phyloP scores from a whole-genome alignment of 768 basidiomycete genomes.

The Suillus weaverae region DNA sequence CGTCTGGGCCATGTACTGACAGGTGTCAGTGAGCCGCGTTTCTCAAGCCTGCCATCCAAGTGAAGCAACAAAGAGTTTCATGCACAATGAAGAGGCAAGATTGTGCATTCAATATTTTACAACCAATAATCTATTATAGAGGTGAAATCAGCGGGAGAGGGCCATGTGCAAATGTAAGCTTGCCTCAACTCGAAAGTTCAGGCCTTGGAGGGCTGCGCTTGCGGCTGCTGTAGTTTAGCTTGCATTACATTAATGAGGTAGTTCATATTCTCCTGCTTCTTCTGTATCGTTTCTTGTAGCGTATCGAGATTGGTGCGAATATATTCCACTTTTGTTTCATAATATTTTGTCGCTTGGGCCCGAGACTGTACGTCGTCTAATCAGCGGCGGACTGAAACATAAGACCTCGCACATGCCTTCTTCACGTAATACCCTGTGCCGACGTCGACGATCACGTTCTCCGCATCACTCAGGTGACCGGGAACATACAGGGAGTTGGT shows the following conservation, averaged over 20 bases:
- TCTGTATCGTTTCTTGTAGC: conserved; percentile 85
- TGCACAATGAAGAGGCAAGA: not conserved
- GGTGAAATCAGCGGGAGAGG: not conserved
- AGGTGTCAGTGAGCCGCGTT: too few relatives aligned
- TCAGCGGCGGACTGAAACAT: not conserved
- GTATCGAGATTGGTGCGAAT: conserved; percentile 82
- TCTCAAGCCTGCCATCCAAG: not conserved
- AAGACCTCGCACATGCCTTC: conserved; percentile 57
- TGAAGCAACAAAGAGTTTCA: not conserved
- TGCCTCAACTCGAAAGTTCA: not conserved
- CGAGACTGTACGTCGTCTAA: conserved; percentile 59
- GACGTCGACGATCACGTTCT: conserved; percentile 91
- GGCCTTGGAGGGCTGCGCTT: conserved; percentile 3
- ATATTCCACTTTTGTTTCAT: conserved; percentile 76
- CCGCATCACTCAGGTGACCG: conserved; percentile 78
- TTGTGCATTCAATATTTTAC: not conserved
- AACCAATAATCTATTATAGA: not conserved
- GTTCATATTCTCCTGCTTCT: conserved; percentile 88
- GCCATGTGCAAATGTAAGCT: not conserved
- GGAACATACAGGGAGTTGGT: conserved; percentile 96
- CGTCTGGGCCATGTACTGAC: too few relatives aligned
- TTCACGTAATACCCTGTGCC: conserved; percentile 97
- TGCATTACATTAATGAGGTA: conserved; percentile 75
- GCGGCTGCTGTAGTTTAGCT: conserved; percentile 45
- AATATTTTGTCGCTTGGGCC: conserved; percentile 77